phyloP scores from a whole-genome alignment of 352 stramenopile species.

The Phytophthora litchii region DNA sequence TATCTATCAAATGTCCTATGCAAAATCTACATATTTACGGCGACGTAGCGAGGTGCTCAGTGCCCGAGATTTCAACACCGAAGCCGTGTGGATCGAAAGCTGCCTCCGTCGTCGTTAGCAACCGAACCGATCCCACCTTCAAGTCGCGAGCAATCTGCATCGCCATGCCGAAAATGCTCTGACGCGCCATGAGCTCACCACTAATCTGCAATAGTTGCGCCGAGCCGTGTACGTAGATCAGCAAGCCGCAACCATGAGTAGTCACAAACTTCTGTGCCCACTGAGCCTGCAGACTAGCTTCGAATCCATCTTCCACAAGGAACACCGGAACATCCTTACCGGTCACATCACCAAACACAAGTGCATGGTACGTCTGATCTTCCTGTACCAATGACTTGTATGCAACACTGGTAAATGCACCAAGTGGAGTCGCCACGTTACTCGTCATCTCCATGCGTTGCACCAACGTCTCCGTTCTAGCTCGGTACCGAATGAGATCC shows the following conservation, averaged over 20 bases:
- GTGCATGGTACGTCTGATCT: conserved; percentile 59
- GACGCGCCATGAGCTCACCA: conserved; percentile 80
- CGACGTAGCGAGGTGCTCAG: conserved; percentile 35
- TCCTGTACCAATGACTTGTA: conserved; percentile 71
- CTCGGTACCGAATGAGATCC: conserved; percentile 95
- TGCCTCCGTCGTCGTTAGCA: conserved; percentile 49
- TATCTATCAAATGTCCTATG: conserved; percentile 25
- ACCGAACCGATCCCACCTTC: conserved; percentile 53
- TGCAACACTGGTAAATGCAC: conserved; percentile 68
- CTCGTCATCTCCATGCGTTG: conserved; percentile 37
- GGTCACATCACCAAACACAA: conserved; percentile 53
- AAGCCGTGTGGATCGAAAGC: conserved; percentile 76
- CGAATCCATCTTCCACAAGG: conserved; percentile 67
- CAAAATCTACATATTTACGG: conserved; percentile 24
- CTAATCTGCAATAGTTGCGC: conserved; percentile 74
- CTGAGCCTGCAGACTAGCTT: conserved; percentile 58
- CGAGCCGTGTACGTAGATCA: conserved; percentile 71
- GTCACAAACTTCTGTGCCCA: conserved; percentile 73
- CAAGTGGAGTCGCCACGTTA: conserved; percentile 64
- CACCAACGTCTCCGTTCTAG: conserved; percentile 74
- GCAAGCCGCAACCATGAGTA: conserved; percentile 43
- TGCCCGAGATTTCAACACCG: conserved; percentile 49
- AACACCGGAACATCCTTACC: conserved; percentile 57
- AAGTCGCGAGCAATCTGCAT: conserved; percentile 76
- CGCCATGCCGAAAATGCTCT: conserved; percentile 85